These are phyloP conservation scores for Chlamydomonas reinhardtii DNA, from an alignment of 163 green algal species.

Conservation along the genomic window DNA sequence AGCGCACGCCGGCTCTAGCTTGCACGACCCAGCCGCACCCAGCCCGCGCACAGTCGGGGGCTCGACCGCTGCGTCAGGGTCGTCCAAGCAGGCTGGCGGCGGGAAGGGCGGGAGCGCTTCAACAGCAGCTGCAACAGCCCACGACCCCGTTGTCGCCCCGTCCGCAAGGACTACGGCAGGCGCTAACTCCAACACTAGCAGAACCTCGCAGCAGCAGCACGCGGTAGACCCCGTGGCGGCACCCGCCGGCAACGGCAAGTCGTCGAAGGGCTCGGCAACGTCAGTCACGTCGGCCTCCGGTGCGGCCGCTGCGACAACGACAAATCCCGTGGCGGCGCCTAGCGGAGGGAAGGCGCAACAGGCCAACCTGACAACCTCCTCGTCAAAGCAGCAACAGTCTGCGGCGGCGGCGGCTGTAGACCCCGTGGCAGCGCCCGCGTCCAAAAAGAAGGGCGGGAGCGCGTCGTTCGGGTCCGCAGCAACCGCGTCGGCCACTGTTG, in stretches of 20 bases:
- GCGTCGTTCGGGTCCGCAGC: not conserved
- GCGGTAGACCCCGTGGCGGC: not conserved
- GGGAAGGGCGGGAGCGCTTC: not conserved
- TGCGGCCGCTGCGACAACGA: too few relatives aligned
- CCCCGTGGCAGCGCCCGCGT: not conserved
- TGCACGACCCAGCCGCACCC: not conserved
- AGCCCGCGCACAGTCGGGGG: not conserved
- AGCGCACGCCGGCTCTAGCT: not conserved
- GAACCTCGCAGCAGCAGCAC: not conserved
- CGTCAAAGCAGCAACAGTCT: not conserved
- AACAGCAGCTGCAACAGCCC: slow-evolving; percentile 16
- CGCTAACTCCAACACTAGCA: not conserved
- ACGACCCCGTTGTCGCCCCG: too few relatives aligned
- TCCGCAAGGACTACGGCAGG: too few relatives aligned
- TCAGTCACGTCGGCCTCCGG: too few relatives aligned
- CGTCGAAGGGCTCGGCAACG: too few relatives aligned
- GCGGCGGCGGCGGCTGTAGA: not conserved
- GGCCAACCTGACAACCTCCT: too few relatives aligned
- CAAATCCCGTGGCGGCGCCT: too few relatives aligned
- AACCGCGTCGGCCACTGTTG: not conserved
- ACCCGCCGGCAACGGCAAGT: too few relatives aligned
- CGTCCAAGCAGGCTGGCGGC: too few relatives aligned
- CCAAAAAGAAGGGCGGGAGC: not conserved
- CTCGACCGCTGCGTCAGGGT: not conserved
- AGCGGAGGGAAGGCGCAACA: too few relatives aligned